A percentile compares a stretch with the other conserved stretches of the same genome.
Conservation (phyloP, 2,329 filamentous ascomycete genomes). For the Colletotrichum ledebouriae region DNA sequence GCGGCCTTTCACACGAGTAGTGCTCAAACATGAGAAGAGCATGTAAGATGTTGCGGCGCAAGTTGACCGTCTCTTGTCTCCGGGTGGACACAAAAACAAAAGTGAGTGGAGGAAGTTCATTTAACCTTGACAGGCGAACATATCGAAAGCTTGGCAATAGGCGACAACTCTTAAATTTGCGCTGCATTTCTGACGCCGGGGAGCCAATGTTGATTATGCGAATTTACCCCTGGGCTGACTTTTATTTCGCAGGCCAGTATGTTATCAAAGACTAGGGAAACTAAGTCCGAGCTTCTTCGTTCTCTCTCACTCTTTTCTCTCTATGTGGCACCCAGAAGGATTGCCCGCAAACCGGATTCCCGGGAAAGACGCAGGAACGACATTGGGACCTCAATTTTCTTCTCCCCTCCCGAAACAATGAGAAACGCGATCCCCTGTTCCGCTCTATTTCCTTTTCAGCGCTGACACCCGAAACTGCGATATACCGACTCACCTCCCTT, state of each 20-base stretch:
- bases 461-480: conserved; percentile 33
- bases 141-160: conserved; percentile 5
- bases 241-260: neutral
- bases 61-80: neutral
- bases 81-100: neutral
- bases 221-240: neutral
- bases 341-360: conserved; percentile 30
- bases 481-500: conserved; percentile 16
- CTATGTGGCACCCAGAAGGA: neutral
- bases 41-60: neutral
- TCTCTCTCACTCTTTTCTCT: neutral
- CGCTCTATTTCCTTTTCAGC: conserved; percentile 28
- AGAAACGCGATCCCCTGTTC: conserved; percentile 13
- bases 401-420: conserved; percentile 24
- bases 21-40: neutral
- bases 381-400: conserved; percentile 12
- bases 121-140: conserved; percentile 6
- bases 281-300: neutral
- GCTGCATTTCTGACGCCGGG: no score
- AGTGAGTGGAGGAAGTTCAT: neutral
- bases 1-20: neutral
- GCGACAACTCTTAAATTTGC: neutral
- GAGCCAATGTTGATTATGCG: no score
- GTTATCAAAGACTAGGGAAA: neutral
- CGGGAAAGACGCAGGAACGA: conserved; percentile 23